These are phyloP conservation scores for Osmanthus fragrans DNA, from an alignment of 257 asterid species.

Conservation along the genomic window DNA sequence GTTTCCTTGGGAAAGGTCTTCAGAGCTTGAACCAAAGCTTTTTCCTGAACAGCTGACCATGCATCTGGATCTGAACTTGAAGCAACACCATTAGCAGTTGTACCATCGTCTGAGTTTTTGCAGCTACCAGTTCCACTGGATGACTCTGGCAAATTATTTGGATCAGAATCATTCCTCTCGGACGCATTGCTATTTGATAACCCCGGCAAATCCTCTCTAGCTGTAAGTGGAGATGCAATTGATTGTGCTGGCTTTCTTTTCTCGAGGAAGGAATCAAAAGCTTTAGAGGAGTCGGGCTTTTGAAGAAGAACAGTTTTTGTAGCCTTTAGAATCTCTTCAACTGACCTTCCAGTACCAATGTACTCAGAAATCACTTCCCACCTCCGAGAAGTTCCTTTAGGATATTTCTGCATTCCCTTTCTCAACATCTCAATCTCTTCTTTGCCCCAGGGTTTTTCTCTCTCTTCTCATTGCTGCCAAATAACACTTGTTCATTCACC, in stretches of 20 bases:
- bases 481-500: conserved; percentile 35
- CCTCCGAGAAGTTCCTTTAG: conserved; percentile 91
- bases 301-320: conserved; percentile 93
- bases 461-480: conserved; percentile 48
- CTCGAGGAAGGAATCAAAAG: conserved; percentile 95
- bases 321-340: conserved; percentile 96
- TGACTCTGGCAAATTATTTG: conserved; percentile 36
- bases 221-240: conserved; percentile 85
- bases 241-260: conserved; percentile 75
- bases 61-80: conserved; percentile 56
- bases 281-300: conserved; percentile 89
- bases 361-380: conserved; percentile 97
- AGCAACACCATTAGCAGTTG: conserved; percentile 38
- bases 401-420: conserved; percentile 79
- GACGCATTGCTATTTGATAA: conserved; percentile 29
- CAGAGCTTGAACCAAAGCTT: conserved; percentile 79
- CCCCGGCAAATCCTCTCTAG: conserved; percentile 62
- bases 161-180: conserved; percentile 34
- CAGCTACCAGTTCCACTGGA: conserved; percentile 31
- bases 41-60: conserved; percentile 88
- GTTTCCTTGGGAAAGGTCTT: conserved; percentile 85
- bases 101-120: conserved; percentile 20
- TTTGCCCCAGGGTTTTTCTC: conserved; percentile 71
- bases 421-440: conserved; percentile 92
- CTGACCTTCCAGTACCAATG: conserved; percentile 79